Base-by-base conservation (phyloP, 2,329 filamentous ascomycete genomes). In the Xylaria sp. region DNA sequence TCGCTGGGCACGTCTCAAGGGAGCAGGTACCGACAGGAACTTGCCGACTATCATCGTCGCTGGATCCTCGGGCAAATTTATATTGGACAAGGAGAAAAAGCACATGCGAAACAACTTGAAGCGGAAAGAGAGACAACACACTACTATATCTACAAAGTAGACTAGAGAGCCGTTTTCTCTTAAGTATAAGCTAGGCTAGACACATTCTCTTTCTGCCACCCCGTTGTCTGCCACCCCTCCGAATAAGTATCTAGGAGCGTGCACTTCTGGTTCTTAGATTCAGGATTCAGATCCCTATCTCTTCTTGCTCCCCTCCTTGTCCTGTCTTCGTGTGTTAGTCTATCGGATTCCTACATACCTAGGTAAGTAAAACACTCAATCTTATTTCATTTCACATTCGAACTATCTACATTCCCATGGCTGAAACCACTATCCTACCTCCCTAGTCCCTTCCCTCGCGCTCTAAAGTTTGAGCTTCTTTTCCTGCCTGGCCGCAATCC, bases 31-130 rank as follows among this genome's bases (percentile, higher is more conserved):
- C 45, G 36, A 47, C 34, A 61, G 48, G 47, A 54, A 62, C 51
- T 58, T 66, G 50, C 57, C 63, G 64, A 27, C 51, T 55, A 59
- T 39, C 50, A 55, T 21, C 39, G 12, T 64, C 32, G 56, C 27
- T 61, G 17, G 60, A 53, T 51, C 61, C 65, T 64, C 61, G 56
- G 61, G 56, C 19, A n/a, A 24, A n/a, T 58, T 36, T 14, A 21
- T 21, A 47, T 21, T 47, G 14, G 42, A 36, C 27, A 30, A 36
- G 53, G 45, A 19, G 55, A 56, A 54, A 57, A 61, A 45, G 59
- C 67, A 69, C 67, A 64, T 67, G 64, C 59, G 34, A 69, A 60
- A 62, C 54, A 55, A 36, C 34, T 36, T 36, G 34, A 36, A 30
- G 17, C 14, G 27, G 9, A 19, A 12, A 30, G 48, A 57, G 14